phyloP scores from a whole-genome alignment of 768 basidiomycete genomes.

The Antrodiella citrinella region DNA sequence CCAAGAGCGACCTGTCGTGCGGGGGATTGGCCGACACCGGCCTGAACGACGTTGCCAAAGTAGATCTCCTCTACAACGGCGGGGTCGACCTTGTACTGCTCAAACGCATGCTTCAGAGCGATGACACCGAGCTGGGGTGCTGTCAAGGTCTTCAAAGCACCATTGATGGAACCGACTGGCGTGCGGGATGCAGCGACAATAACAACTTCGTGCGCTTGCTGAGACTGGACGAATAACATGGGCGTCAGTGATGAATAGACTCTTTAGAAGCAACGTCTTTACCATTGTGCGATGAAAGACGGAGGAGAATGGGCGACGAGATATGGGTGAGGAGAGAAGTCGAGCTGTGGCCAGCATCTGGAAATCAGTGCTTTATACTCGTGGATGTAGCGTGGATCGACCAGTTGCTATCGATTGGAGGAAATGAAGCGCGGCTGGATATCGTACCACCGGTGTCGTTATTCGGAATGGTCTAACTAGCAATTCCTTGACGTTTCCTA shows the following conservation, averaged over 20 bases:
- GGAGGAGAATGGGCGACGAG: constrained; percentile 4
- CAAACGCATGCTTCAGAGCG: constrained; percentile 87
- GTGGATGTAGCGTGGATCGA: neutral
- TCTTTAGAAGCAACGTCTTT: neutral
- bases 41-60: constrained; percentile 97
- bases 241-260: neutral
- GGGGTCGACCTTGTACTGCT: constrained; percentile 72
- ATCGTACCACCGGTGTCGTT: neutral
- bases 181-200: constrained; percentile 93
- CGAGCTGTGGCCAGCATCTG: neutral
- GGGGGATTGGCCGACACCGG: constrained; percentile 95
- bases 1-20: constrained; percentile 93
- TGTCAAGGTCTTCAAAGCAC: constrained; percentile 77
- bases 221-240: neutral
- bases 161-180: constrained; percentile 90
- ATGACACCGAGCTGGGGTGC: constrained; percentile 86
- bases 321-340: neutral
- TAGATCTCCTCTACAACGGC: constrained; percentile 88
- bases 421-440: neutral
- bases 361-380: neutral
- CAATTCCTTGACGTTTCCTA: too few species aligned
- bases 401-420: neutral
- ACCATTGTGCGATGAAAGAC: constrained; percentile 11
- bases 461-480: too few species aligned
- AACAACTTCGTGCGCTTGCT: constrained; percentile 72